Evolutionary conservation across 345 rosid genomes (phyloP), one percentile per base, ranked within the genome.

Genomic region (Aurinia saxatilis): DNA sequence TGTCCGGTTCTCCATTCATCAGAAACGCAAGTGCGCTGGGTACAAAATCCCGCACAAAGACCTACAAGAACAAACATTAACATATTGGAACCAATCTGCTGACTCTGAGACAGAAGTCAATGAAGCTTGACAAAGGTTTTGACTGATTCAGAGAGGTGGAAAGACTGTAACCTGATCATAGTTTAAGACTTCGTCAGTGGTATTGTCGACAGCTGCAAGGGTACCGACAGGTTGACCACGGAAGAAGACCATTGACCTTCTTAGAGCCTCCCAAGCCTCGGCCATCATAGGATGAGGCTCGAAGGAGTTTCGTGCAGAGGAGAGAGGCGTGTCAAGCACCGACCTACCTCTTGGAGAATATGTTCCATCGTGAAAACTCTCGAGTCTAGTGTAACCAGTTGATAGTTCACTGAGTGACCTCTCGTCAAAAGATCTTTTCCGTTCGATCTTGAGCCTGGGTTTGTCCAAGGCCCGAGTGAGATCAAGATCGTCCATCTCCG

Each of bases 201-300:
- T 95, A 82, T 88, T 95, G 66, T 91, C 98, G 52, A 72, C 62
- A 0, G 98, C 98, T 0, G 95, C 98, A 29, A 91, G 81, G 39
- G 96, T 88, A 42, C 98, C 98, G 55, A 88, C 88, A 0, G 98
- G 92, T 67, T 81, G 96, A 60, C 81, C 79, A 52, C 85, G 81
- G 64, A 80, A 91, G 75, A 74, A 67, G 48, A 91, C 96, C 67
- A 86, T 70, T 4, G 96, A 84, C 46, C 79, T 72, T 13, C 98
- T 71, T 2, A 91, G 75, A 50, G 96, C 81, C 37, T 91, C 95
- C 98, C 96, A 91, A 8, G 98, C 98, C 11, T 91, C 98, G 41
- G 92, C 96, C 63, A 91, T 87, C 93, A 92, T 89, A 0, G 95
- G 95, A 55, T 91, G 98, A 11, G 98, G 96, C 35, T 88, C 98